A percentile compares a stretch with the other conserved stretches of the same genome.
These are phyloP conservation scores for Exophiala dermatitidis DNA, from an alignment of 2,329 filamentous ascomycete species.

Conservation along the genomic window DNA sequence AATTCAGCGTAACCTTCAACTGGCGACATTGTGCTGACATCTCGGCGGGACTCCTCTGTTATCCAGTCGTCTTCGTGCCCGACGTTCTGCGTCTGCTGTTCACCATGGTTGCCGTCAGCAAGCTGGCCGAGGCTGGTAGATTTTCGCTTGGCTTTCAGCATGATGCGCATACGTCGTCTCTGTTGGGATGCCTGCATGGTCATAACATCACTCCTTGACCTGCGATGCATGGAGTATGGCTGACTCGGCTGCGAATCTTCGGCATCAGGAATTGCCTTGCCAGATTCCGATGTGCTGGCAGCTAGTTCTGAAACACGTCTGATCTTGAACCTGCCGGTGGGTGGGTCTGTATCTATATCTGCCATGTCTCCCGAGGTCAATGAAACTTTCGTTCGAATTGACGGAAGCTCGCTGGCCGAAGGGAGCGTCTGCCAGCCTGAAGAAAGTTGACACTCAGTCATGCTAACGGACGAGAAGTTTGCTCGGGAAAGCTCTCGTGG, in stretches of 20 bases:
- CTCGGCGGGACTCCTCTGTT: constrained; percentile 16
- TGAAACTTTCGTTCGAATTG: constrained; percentile 5
- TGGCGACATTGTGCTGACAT: constrained; percentile 9
- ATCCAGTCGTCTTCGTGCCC: constrained; percentile 14
- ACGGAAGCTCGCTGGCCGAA: constrained; percentile 14
- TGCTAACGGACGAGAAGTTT: constrained; percentile 2
- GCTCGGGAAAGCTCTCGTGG: background rate
- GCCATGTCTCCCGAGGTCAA: constrained; percentile 23
- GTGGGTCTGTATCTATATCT: constrained; percentile 23
- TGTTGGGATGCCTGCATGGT: constrained; percentile 17
- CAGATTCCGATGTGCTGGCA: constrained; percentile 5
- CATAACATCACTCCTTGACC: constrained; percentile 21
- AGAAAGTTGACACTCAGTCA: constrained; percentile 4
- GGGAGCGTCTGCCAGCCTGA: constrained; percentile 25
- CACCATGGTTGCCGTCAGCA: background rate
- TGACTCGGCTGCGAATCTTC: background rate
- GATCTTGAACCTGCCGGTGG: constrained; percentile 17
- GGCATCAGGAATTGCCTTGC: background rate
- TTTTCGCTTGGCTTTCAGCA: constrained; percentile 18
- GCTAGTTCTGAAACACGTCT: constrained; percentile 10
- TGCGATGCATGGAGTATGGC: constrained; percentile 3
- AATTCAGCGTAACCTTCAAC: constrained; percentile 23
- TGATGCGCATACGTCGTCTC: constrained; percentile 15
- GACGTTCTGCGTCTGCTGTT: background rate
- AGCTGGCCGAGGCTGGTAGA: constrained; percentile 11